phyloP scores from a whole-genome alignment of 2,329 filamentous ascomycete species.

The Stachybotrys elegans region DNA sequence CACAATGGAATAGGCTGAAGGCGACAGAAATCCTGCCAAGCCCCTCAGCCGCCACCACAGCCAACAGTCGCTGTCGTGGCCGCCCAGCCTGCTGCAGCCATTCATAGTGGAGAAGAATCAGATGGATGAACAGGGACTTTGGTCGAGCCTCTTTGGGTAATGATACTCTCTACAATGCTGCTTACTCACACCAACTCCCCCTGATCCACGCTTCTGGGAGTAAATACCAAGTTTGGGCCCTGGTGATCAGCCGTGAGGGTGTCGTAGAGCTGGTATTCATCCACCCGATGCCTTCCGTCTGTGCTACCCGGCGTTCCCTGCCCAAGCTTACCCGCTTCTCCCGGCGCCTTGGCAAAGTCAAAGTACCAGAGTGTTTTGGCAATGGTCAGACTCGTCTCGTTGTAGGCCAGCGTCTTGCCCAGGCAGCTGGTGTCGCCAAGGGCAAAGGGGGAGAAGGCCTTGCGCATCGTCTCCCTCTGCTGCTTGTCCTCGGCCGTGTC shows the following conservation, averaged over 20 bases:
- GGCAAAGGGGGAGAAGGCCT: slow-evolving; percentile 5
- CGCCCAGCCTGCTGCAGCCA: too few relatives aligned
- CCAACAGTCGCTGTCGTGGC: too few relatives aligned
- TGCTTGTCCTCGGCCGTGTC: not conserved
- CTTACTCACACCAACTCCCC: not conserved
- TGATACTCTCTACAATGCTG: too few relatives aligned
- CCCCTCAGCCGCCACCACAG: too few relatives aligned
- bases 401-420: slow-evolving; percentile 8
- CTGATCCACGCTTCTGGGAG: not conserved
- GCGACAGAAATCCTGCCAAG: too few relatives aligned
- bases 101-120: too few relatives aligned
- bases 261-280: not conserved
- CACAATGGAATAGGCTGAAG: too few relatives aligned
- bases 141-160: too few relatives aligned
- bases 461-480: not conserved
- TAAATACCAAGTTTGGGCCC: slow-evolving; percentile 1
- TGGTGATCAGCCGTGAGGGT: not conserved
- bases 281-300: not conserved
- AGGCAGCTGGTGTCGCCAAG: slow-evolving; percentile 4
- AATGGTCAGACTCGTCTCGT: slow-evolving; percentile 5
- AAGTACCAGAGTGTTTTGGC: slow-evolving; percentile 8
- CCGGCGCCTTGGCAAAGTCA: slow-evolving; percentile 6
- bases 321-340: not conserved
- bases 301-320: not conserved
- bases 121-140: too few relatives aligned